These are phyloP conservation scores for Aspergillus diversus DNA, from an alignment of 495 filamentous ascomycete species.

Conservation along the genomic window DNA sequence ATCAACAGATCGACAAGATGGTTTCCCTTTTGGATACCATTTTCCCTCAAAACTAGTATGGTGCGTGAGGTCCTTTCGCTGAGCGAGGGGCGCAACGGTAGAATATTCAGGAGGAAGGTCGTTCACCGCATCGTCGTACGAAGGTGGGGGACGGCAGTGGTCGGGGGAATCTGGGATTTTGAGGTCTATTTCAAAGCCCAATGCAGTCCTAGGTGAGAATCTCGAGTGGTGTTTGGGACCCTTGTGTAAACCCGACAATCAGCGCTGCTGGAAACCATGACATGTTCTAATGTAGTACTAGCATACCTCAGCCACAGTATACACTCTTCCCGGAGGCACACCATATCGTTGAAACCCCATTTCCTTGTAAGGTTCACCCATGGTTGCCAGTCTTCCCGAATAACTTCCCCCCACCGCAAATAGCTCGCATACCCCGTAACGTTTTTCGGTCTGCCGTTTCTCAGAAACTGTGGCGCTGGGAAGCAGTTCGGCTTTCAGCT, in stretches of 20 bases:
- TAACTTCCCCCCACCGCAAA: not conserved
- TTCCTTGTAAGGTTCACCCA: not conserved
- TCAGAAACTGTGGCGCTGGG: not conserved
- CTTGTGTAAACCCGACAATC: not conserved
- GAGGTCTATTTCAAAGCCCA: constrained; percentile 25
- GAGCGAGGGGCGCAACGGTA: constrained; percentile 33
- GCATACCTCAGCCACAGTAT: constrained; percentile 6
- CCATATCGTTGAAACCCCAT: not conserved
- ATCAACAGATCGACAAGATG: constrained; percentile 47
- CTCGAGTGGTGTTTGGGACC: not conserved
- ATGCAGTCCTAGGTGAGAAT: constrained; percentile 10
- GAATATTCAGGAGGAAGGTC: constrained; percentile 51
- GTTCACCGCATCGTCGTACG: constrained; percentile 46
- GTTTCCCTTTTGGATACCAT: constrained; percentile 43
- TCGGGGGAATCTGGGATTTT: constrained; percentile 19
- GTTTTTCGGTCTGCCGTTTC: not conserved
- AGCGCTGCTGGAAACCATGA: not conserved
- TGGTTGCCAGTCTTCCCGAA: not conserved
- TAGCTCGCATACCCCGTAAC: not conserved
- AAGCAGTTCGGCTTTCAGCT: not conserved
- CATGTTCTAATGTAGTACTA: not conserved
- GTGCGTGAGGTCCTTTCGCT: constrained; percentile 22
- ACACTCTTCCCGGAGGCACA: not conserved
- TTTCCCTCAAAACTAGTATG: constrained; percentile 25
- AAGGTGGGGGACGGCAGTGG: constrained; percentile 42